Base-by-base conservation (phyloP, 1,284 basidiomycete genomes). In the Meripilus lineatus region DNA sequence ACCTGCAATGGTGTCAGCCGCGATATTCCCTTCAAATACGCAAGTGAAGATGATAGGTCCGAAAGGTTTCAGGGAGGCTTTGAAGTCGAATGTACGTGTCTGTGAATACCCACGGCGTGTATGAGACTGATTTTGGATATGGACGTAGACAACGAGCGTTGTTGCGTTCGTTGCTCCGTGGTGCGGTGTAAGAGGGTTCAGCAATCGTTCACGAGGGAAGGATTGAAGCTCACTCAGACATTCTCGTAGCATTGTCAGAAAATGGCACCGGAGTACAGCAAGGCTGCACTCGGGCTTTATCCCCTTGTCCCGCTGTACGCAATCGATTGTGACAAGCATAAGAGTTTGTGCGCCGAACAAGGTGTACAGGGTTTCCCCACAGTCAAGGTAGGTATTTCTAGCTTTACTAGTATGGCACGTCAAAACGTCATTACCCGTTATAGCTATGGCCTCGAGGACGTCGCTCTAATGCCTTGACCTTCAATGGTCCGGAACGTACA, bases 331-430 rank as follows among this genome's bases (percentile, higher is more conserved):
- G 93, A 97, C 56, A 83, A 76, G n/a, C 75, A 81, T 20, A 91
- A 88, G 62, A 72, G 69, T 5, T 65, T 94, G 7, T 97, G 93
- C 59, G 79, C 79, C 0, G 80, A 91, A 50, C 88, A 90, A 70
- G 83, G 81, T n/a, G 77, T 96, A 17, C 74, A 93, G 66, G 93
- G 94, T 2, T 97, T 94, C 75, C 93, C 94, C 1, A 96, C 93
- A 3, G 72, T 94, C 63, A 97, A 91, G 69, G 79, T 77, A 56
- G 40, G 65, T 50, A 33, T 8, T n/a, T n/a, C n/a, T n/a, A n/a
- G 21, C 7, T 26, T 24, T 40, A 21, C 13, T 42, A 50, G 22
- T 11, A 42, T 36, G 26, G 35, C 32, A 20, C 26, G n/a, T 17
- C 21, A n/a, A 36, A 14, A 28, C 21, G 22, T 45, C 26, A 23